Evolutionary conservation across 1,139 yeast genomes (phyloP), one percentile per base, ranked within the genome.

Genomic region (Komagataea norvegica): DNA sequence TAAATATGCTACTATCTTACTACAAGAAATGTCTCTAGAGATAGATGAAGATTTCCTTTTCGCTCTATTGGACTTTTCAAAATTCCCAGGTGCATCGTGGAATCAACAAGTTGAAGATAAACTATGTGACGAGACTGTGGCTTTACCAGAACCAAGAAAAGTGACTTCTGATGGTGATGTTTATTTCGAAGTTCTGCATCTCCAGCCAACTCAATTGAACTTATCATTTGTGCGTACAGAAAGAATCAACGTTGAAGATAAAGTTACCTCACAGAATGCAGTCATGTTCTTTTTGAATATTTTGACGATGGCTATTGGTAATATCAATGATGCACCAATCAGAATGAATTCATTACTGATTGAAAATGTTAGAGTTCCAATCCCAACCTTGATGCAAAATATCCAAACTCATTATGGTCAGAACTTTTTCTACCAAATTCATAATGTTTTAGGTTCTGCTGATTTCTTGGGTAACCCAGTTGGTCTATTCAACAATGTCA

Each of bases 381-480:
- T 83, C 8, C 88, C 93, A 3, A 69, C 83, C 31, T 68, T 93
- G 47, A 42, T 77, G 22, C 84, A 82, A 44, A 79, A 87, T 15
- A 72, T 91, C 25, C 71, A 74, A 47, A 82, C 93, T 0, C 97
- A 91, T 60, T 93, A 93, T 56, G 83, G 93, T 8, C 97, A 89
- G 57, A 91, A 93, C 19, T 83, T 91, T 61, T 74, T 91, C 48
- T 88, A 87, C 56, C 98, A 93, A 60, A 70, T 93, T 29, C 95
- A 93, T 61, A 89, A 87, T 61, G 80, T 93, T 40, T 68, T 93
- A 31, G 99, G 99, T 0, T 87, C 96, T 15, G 98, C 98, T 0
- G 98, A 93, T 61, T 77, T 93, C 51, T 67, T 93, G 38, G 99
- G 98, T 22, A 91, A 93, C 50, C 99, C 99, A 0, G 97, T 93